Evolutionary conservation across 2,329 filamentous ascomycete species (phyloP), one percentile per base, ranked within the genome.

Genomic region (Talaromyces albobiverticillius): DNA sequence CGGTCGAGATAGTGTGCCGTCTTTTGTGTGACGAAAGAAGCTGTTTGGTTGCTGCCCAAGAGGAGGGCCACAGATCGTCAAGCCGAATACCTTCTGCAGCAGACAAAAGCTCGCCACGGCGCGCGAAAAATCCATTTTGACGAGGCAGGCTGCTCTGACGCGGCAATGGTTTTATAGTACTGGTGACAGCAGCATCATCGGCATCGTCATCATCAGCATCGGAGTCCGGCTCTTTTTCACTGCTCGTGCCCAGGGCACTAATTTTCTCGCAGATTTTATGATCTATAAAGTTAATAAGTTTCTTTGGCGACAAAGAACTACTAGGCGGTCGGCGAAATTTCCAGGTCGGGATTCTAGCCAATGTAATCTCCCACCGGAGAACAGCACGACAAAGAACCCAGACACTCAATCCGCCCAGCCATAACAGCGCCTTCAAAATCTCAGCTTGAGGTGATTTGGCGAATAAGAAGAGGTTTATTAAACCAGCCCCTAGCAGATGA

Each of bases 321-420:
- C 65, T 67, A 1, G 74, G 68, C 16, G 79, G 74, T 53, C 85
- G 83, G 62, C 84, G 82, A 63, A 97, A 92, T 41, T 92, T 88
- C 90, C 93, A 96, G 62, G 85, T 90, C 2, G 94, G 94, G 16
- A 97, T 89, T 54, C 93, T 82, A 48, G 93, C 92, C 57, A 99
- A 76, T 23, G 87, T 82, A 51, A 97, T 87, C 43, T 89, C 91
- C 88, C 90, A 95, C 62, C 81, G 82, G 32, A 97, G 82, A 11
- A 94, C 82, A 26, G 85, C 80, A 26, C 84, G 83, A 66, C 90
- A 95, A 5, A 83, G 75, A 3, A 93, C 73, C 51, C 96, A 83
- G 14, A 95, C 71, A 43, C 83, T 81, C 26, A 96, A 70, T 1
- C 92, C 91, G n/a, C 93, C 86, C 42, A 86, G 78, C 89, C 89